phyloP scores from a whole-genome alignment of 352 stramenopile species.

The Pythium brassicae region DNA sequence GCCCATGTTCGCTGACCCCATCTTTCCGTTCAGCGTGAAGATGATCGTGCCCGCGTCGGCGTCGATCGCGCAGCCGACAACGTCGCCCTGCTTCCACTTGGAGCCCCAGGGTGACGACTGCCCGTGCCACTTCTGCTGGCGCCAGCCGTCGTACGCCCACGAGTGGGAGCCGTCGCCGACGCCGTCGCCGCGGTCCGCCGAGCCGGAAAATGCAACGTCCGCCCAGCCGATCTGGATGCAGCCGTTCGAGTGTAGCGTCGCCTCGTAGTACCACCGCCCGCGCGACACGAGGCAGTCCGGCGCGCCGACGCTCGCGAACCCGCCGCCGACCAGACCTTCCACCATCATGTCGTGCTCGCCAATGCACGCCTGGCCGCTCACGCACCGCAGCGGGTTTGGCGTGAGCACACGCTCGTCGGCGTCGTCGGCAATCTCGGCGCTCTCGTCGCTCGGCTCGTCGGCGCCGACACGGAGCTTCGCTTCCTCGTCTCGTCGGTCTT shows the following conservation, averaged over 20 bases:
- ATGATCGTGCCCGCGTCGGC: conserved; percentile 84
- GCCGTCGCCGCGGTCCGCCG: conserved; percentile 85
- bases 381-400: conserved; percentile 75
- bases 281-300: conserved; percentile 74
- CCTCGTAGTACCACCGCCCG: conserved; percentile 91
- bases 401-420: conserved; percentile 33
- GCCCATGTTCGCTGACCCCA: conserved; percentile 82
- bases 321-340: conserved; percentile 77
- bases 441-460: conserved; percentile 25
- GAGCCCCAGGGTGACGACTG: conserved; percentile 81
- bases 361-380: conserved; percentile 85
- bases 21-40: conserved; percentile 91
- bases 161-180: conserved; percentile 90
- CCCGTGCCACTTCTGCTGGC: conserved; percentile 90
- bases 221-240: conserved; percentile 95
- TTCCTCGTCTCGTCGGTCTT: conserved; percentile 86
- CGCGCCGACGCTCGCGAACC: conserved; percentile 82
- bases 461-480: conserved; percentile 33
- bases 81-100: conserved; percentile 90
- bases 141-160: conserved; percentile 92
- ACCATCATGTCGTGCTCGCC: conserved; percentile 82
- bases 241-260: conserved; percentile 88
- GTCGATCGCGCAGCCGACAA: conserved; percentile 89
- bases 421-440: conserved; percentile 16
- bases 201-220: conserved; percentile 84